phyloP scores from a whole-genome alignment of 129 eudicot genomes.

The Lonicera japonica region DNA sequence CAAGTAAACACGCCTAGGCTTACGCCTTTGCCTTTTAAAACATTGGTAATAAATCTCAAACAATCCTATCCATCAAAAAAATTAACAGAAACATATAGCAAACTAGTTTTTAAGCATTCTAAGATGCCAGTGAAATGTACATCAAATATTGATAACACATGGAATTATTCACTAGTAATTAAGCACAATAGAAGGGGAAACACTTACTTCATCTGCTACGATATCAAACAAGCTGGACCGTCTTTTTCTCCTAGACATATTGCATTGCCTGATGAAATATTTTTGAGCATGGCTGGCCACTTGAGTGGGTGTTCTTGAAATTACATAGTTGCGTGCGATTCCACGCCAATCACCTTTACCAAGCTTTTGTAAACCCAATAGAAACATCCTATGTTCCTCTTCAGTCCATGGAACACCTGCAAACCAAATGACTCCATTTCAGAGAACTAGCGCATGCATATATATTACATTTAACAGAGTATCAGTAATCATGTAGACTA shows the following conservation, averaged over 20 bases:
- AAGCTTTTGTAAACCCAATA: slow-evolving; percentile 86
- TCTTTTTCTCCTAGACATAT: slow-evolving; percentile 79
- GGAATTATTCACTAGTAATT: no score
- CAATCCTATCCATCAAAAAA: no score
- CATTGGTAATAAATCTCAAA: no score
- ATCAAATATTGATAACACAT: no score
- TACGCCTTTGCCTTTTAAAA: no score
- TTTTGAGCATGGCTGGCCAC: slow-evolving; percentile 95
- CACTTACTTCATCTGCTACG: slow-evolving; percentile 75
- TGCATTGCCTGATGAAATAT: slow-evolving; percentile 81
- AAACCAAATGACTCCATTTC: slow-evolving; percentile 14
- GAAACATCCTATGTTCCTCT: slow-evolving; percentile 88
- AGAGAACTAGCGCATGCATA: neutral
- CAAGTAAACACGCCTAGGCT: no score
- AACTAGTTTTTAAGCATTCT: neutral
- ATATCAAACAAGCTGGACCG: slow-evolving; percentile 93
- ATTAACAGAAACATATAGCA: no score
- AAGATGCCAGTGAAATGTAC: neutral
- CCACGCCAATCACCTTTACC: slow-evolving; percentile 99
- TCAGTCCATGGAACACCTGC: slow-evolving; percentile 96
- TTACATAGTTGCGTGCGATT: slow-evolving; percentile 78
- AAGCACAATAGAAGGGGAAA: neutral
- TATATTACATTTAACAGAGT: neutral
- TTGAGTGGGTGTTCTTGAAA: slow-evolving; percentile 92
- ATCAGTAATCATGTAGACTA: neutral